Base-by-base conservation (phyloP, 1,139 yeast genomes). In the Candida gigantensis region DNA sequence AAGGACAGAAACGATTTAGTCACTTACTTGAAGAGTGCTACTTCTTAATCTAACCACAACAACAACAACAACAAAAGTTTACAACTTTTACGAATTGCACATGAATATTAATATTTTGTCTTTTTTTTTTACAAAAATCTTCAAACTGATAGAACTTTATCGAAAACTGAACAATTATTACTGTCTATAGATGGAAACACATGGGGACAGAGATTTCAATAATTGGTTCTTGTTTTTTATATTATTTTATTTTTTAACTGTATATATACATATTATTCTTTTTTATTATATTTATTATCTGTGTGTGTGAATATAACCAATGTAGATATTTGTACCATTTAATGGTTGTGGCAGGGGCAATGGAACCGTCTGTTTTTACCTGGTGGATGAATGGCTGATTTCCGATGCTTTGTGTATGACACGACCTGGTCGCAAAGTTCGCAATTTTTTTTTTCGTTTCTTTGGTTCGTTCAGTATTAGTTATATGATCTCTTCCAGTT, bases 1-100 rank as follows among this genome's bases (percentile, higher is more conserved):
- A 92, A 89, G 85, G 98, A 92, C 79, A 88, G 97, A 83, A 86
- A 88, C 74, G 97, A 92, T 68, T 77, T 92, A 69, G 73, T 92
- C 60, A 79, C 98, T 57, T 92, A 88, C 85, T 81, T 90, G 75
- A 78, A 74, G 55, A 67, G 68, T 47, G 95, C 96, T 52, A 73
- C 87, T 67, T 34, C 42, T 17, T 31, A 41, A n/a, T n/a, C 26
- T 14, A 80, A 80, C 70, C 79, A 6, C 12, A 21, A 6, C 12
- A 6, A 21, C n/a, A 21, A 5, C 5, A 6, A 6, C 7, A 18
- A 18, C 19, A 18, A n/a, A n/a, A n/a, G n/a, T n/a, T n/a, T n/a
- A n/a, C n/a, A n/a, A n/a, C n/a, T n/a, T n/a, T 18, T 18, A 18
- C 19, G 19, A 18, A 18, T 18, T 18, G 19, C 19, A 18, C 5